Conservation (phyloP, 495 filamentous ascomycete species). For the Thozetella sp. region DNA sequence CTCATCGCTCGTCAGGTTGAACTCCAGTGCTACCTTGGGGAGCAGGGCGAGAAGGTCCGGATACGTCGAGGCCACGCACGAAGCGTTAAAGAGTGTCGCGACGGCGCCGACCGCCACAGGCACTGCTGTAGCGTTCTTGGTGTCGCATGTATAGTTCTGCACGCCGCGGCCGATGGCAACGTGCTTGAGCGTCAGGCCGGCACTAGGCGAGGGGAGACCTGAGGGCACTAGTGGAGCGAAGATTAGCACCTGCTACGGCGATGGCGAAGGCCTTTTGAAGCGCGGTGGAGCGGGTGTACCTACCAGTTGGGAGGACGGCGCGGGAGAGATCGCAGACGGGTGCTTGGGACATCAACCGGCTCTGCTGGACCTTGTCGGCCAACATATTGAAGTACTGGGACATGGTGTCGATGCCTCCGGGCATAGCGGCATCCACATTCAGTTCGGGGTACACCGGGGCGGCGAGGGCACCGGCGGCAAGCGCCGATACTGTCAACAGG, state of each 20-base stretch:
- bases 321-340: constrained; percentile 54
- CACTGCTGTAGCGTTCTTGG: constrained; percentile 50
- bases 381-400: constrained; percentile 58
- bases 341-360: constrained; percentile 29
- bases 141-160: constrained; percentile 88
- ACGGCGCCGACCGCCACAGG: constrained; percentile 75
- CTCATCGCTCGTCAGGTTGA: constrained; percentile 42
- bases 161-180: constrained; percentile 86
- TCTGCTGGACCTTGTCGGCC: constrained; percentile 44
- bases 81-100: constrained; percentile 85
- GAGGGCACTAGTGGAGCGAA: constrained; percentile 25
- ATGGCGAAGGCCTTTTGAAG: background rate
- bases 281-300: constrained; percentile 11
- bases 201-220: constrained; percentile 56
- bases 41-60: constrained; percentile 63
- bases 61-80: constrained; percentile 71
- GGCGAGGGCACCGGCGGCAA: constrained; percentile 45
- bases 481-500: constrained; percentile 42
- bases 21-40: constrained; percentile 55
- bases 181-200: constrained; percentile 65
- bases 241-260: background rate
- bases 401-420: constrained; percentile 39
- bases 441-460: constrained; percentile 47
- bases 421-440: constrained; percentile 26
- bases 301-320: constrained; percentile 46